Base-by-base conservation (phyloP, 768 basidiomycete genomes). In the Panaeolus cyanescens region DNA sequence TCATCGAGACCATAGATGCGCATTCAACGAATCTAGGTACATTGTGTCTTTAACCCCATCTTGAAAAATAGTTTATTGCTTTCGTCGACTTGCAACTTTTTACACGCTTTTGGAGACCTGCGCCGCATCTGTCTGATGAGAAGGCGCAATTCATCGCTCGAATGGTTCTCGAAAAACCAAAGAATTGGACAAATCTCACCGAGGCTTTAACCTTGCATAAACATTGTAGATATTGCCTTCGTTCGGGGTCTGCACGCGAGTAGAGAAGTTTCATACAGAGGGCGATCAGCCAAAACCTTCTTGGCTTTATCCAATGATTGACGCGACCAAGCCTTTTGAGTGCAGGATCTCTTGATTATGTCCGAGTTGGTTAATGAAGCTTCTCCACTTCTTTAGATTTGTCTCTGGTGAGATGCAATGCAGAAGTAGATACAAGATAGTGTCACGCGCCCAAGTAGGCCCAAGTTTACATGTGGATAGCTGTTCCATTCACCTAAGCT, bases 241-340 rank as follows among this genome's bases (percentile, higher is more conserved):
- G 45, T 8, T 9, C 22, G 45, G 30, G 15, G 12, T 8, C 9
- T 28, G 45, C 45, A 20, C 19, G 25, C 45, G 25, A 50, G 2
- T 22, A 28, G 45, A 50, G 45, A 50, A 50, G 45, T n/a, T 50
- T 15, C 25, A 12, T 28, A 50, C 5, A 50, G 25, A 28, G 22
- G 45, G 10, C 25, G 45, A 50, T 50, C 45, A 28, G 30, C 19
- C 7, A 22, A 28, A n/a, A n/a, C n/a, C 45, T 50, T 22, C 45
- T 50, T 50, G 45, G 45, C 45, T 50, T 50, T 50, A 50, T 28
- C 45, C n/a, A 50, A 50, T 50, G 25, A 50, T 50, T 50, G 45
- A 50, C 45, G 45, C 45, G 30, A n/a, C 45, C 25, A 50, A 50
- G 45, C 45, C 22, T 50, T 50, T 50, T 50, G 45, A 28, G 2